These are phyloP conservation scores for Saccharomycopsis fibuligera DNA, from an alignment of 805 yeast species.

Conservation along the genomic window DNA sequence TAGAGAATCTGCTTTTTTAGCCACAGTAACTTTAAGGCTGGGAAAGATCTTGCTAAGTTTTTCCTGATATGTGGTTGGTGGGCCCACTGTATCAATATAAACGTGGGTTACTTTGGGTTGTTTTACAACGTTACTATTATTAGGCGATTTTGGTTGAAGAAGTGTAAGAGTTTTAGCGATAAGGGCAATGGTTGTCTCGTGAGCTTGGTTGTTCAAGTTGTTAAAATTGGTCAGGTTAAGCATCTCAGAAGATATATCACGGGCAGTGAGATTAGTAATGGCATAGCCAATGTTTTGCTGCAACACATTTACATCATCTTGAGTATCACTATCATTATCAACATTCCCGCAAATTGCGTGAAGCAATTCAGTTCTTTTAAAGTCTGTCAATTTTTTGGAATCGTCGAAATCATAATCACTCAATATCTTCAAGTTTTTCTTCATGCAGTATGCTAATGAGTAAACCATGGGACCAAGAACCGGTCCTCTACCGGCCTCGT, in stretches of 20 bases:
- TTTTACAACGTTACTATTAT: conserved; percentile 41
- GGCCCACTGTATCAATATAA: conserved; percentile 95
- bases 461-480: conserved; percentile 98
- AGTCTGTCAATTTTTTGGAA: conserved; percentile 79
- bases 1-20: conserved; percentile 91
- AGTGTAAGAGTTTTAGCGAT: conserved; percentile 54
- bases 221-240: conserved; percentile 44
- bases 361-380: conserved; percentile 57
- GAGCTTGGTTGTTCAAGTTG: conserved; percentile 85
- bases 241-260: conserved; percentile 88
- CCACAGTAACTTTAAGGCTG: conserved; percentile 61
- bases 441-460: conserved; percentile 73
- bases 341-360: conserved; percentile 40
- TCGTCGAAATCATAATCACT: conserved; percentile 80
- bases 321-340: neutral
- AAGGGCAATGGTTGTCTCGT: conserved; percentile 81
- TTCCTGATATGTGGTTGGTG: conserved; percentile 76
- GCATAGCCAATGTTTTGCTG: conserved; percentile 72
- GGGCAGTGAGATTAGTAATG: conserved; percentile 75
- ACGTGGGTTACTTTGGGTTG: conserved; percentile 50
- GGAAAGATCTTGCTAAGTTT: conserved; percentile 73
- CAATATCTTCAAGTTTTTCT: conserved; percentile 38
- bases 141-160: conserved; percentile 30
- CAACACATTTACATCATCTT: neutral
- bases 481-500: conserved; percentile 99